These are phyloP conservation scores for Corylus heterophylla DNA, from an alignment of 306 rosid species.

Conservation along the genomic window DNA sequence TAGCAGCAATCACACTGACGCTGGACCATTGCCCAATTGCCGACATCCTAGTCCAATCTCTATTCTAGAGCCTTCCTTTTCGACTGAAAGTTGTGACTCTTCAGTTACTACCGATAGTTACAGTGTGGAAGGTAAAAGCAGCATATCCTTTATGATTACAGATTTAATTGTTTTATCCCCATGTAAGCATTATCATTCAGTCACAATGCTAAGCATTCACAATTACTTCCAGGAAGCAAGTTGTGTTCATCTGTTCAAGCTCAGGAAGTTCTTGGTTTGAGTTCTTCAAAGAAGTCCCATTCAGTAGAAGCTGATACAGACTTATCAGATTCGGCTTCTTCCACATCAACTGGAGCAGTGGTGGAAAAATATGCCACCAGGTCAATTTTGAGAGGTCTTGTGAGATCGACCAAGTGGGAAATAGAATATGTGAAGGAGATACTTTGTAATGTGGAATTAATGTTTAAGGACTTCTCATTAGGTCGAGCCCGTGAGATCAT, in stretches of 20 bases:
- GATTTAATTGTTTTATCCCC: background rate
- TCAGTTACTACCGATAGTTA: constrained; percentile 55
- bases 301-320: constrained; percentile 57
- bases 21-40: constrained; percentile 34
- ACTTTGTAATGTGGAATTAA: constrained; percentile 55
- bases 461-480: constrained; percentile 64
- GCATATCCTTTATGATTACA: background rate
- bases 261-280: constrained; percentile 48
- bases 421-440: constrained; percentile 69
- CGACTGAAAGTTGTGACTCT: constrained; percentile 78
- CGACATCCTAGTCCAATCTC: constrained; percentile 89
- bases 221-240: constrained; percentile 65
- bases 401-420: constrained; percentile 57
- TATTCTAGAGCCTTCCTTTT: constrained; percentile 76
- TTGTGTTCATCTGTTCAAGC: constrained; percentile 60
- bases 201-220: constrained; percentile 8
- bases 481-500: constrained; percentile 55
- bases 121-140: constrained; percentile 63
- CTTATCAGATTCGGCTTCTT: constrained; percentile 85
- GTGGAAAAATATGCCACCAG: constrained; percentile 32
- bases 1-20: constrained; percentile 38
- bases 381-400: constrained; percentile 25
- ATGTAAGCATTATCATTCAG: constrained; percentile 5
- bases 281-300: constrained; percentile 47
- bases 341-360: constrained; percentile 45